Percentiles rank a stretch among this genome's conserved stretches.
phyloP scores from a whole-genome alignment of 2,329 filamentous ascomycete genomes.

The Epichloe sylvatica region DNA sequence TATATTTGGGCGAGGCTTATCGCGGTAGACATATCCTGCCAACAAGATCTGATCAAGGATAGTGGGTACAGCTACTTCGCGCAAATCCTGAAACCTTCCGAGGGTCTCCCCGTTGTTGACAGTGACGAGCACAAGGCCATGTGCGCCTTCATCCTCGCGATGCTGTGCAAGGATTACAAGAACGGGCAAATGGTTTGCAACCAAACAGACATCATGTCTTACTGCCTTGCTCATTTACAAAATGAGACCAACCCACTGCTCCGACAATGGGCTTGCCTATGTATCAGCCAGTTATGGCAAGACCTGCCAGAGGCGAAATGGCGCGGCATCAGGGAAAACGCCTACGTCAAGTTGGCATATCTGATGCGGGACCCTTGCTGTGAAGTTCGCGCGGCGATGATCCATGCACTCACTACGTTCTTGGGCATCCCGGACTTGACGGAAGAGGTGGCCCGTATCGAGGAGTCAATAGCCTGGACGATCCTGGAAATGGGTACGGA shows the following conservation, averaged over 20 bases:
- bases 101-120: conserved; percentile 73
- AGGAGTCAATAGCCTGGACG: conserved; percentile 80
- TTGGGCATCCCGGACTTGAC: conserved; percentile 86
- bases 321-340: conserved; percentile 85
- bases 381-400: conserved; percentile 84
- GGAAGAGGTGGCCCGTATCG: conserved; percentile 77
- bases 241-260: conserved; percentile 81
- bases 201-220: conserved; percentile 77
- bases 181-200: conserved; percentile 87
- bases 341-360: conserved; percentile 65
- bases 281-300: conserved; percentile 87
- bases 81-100: conserved; percentile 72
- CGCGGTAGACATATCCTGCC: conserved; percentile 86
- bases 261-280: conserved; percentile 90
- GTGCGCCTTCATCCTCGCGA: conserved; percentile 95
- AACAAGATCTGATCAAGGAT: conserved; percentile 88
- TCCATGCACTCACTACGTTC: conserved; percentile 88
- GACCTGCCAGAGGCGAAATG: conserved; percentile 89
- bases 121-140: conserved; percentile 93
- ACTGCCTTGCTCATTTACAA: conserved; percentile 68
- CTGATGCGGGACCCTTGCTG: conserved; percentile 75
- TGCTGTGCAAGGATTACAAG: conserved; percentile 90
- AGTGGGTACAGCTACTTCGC: conserved; percentile 97
- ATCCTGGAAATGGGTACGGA: conserved; percentile 86
- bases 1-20: conserved; percentile 97